Conservation (phyloP, 169 alveolate species). For the Plasmodium chabaudi region DNA sequence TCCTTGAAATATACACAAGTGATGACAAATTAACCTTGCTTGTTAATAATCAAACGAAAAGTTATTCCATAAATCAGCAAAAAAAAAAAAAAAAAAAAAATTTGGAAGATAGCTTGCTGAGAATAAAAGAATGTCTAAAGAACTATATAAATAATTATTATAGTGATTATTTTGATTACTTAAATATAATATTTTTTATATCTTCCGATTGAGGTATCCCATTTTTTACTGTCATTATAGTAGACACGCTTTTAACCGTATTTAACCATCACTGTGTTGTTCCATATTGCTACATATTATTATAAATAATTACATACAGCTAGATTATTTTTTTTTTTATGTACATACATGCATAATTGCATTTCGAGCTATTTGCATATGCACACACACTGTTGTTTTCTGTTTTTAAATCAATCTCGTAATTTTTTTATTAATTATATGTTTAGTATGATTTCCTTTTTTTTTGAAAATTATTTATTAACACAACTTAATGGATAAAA, state of each 20-base stretch:
- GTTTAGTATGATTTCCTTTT: too few relatives aligned
- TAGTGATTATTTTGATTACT: conserved; percentile 44
- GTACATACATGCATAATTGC: neutral
- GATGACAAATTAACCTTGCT: conserved; percentile 22
- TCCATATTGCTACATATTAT: too few relatives aligned
- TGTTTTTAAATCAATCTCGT: too few relatives aligned
- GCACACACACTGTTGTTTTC: neutral
- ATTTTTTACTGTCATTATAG: too few relatives aligned
- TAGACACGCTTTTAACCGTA: too few relatives aligned
- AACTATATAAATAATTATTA: conserved; percentile 16
- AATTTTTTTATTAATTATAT: too few relatives aligned
- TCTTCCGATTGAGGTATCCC: conserved; percentile 13
- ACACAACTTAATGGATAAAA: too few relatives aligned
- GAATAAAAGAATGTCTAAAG: conserved; percentile 33
- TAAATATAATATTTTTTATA: conserved; percentile 43
- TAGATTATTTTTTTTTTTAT: neutral
- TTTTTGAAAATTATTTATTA: too few relatives aligned
- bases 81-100: conserved; percentile 8
- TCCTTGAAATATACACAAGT: conserved; percentile 46
- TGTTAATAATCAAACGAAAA: conserved; percentile 39
- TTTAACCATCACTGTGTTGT: too few relatives aligned
- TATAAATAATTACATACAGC: too few relatives aligned
- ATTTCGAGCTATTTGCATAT: conserved; percentile 5
- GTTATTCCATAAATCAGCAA: conserved; percentile 12
- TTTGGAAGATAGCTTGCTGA: conserved; percentile 9